phyloP scores from a whole-genome alignment of 2,329 filamentous ascomycete species.

The Trichoderma lentiforme region DNA sequence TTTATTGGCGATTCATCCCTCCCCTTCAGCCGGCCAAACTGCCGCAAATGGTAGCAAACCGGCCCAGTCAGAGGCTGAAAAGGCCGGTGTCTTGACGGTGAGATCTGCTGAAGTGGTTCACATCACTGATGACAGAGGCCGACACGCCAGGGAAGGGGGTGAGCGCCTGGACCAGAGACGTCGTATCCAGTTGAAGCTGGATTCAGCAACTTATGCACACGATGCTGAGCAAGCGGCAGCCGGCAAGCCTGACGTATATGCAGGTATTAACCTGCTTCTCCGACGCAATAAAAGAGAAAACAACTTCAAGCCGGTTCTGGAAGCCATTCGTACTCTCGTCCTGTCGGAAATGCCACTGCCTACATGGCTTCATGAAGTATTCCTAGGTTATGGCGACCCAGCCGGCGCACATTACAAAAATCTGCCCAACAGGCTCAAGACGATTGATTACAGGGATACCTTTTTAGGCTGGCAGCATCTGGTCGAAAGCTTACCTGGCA shows the following conservation, averaged over 20 bases:
- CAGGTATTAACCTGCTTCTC: slow-evolving; percentile 79
- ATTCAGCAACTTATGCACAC: slow-evolving; percentile 70
- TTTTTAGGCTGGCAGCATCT: slow-evolving; percentile 96
- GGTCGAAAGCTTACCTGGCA: slow-evolving; percentile 83
- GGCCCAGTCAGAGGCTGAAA: slow-evolving; percentile 49
- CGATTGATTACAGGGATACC: slow-evolving; percentile 87
- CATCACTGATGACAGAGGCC: slow-evolving; percentile 80
- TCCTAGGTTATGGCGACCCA: slow-evolving; percentile 94
- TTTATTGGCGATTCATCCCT: slow-evolving; percentile 70
- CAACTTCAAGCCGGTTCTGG: slow-evolving; percentile 91
- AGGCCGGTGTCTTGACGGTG: slow-evolving; percentile 65
- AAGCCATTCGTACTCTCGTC: slow-evolving; percentile 84
- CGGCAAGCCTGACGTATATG: slow-evolving; percentile 77
- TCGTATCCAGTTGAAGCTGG: slow-evolving; percentile 76
- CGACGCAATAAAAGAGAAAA: slow-evolving; percentile 85
- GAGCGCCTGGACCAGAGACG: slow-evolving; percentile 64
- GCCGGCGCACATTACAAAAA: slow-evolving; percentile 82
- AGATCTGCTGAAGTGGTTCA: slow-evolving; percentile 83
- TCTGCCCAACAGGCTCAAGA: slow-evolving; percentile 71
- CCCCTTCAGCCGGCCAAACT: slow-evolving; percentile 46
- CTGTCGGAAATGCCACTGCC: slow-evolving; percentile 83
- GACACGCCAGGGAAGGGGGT: slow-evolving; percentile 61
- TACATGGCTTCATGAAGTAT: slow-evolving; percentile 92
- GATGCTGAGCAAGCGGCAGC: slow-evolving; percentile 65
- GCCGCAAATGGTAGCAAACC: slow-evolving; percentile 48